These are phyloP conservation scores for Colletotrichum noveboracense DNA, from an alignment of 2,329 filamentous ascomycete species.

Conservation along the genomic window DNA sequence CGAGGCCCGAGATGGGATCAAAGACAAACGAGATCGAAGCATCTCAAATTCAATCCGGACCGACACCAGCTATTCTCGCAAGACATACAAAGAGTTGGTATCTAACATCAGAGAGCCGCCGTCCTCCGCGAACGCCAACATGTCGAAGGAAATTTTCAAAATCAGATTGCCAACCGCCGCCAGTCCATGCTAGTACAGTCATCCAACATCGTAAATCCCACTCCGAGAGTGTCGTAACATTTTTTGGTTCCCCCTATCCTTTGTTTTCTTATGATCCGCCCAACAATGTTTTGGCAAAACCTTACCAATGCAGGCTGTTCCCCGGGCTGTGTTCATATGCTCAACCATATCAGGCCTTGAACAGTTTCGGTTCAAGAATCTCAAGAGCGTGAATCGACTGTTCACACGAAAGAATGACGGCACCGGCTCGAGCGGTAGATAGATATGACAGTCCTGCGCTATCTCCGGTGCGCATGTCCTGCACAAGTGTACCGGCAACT, in stretches of 20 bases:
- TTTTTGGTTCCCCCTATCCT: neutral
- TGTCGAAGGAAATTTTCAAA: constrained; percentile 2
- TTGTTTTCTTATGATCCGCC: neutral
- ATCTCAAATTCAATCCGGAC: neutral
- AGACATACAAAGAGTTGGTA: constrained; percentile 20
- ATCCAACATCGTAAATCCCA: constrained; percentile 1
- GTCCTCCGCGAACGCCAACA: constrained; percentile 12
- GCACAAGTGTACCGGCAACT: constrained; percentile 82
- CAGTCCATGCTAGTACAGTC: constrained; percentile 14
- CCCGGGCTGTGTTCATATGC: neutral
- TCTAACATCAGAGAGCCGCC: constrained; percentile 17
- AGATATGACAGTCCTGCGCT: constrained; percentile 86
- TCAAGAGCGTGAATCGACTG: constrained; percentile 77
- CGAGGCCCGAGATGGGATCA: neutral
- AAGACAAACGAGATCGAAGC: neutral
- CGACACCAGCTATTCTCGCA: neutral
- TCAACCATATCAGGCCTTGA: constrained; percentile 29
- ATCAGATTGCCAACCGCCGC: constrained; percentile 16
- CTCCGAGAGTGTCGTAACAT: neutral
- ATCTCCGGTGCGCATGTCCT: constrained; percentile 64
- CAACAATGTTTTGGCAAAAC: neutral
- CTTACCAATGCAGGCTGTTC: neutral
- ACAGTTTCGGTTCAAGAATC: constrained; percentile 64
- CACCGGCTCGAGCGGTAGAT: constrained; percentile 86
- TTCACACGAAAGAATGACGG: constrained; percentile 81